phyloP scores from a whole-genome alignment of 306 rosid genomes.

The Sesbania bispinosa region DNA sequence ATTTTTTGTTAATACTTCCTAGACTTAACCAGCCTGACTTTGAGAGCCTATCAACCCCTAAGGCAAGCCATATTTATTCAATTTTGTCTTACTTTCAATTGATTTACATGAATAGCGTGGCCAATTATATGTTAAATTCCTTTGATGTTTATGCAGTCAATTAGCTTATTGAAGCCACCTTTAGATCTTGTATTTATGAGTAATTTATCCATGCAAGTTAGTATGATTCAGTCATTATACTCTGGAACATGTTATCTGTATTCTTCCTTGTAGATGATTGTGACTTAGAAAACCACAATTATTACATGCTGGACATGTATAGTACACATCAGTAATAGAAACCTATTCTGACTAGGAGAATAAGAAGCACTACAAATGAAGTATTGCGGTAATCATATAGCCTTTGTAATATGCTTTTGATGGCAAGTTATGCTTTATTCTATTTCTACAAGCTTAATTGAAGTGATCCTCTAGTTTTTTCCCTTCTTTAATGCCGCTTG shows the following conservation, averaged over 20 bases:
- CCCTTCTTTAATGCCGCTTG: not conserved
- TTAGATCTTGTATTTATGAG: not conserved
- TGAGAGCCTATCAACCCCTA: conserved; percentile 61
- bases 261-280: not conserved
- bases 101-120: not conserved
- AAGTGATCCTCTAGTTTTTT: not conserved
- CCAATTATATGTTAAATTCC: not conserved
- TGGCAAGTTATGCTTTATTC: conserved; percentile 2
- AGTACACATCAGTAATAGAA: not conserved
- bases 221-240: not conserved
- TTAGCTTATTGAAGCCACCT: not conserved
- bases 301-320: not conserved
- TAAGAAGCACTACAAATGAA: not conserved
- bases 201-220: not conserved
- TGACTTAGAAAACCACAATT: not conserved
- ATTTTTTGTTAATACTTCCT: conserved; percentile 75
- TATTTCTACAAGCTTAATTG: not conserved
- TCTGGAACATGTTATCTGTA: not conserved
- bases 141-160: not conserved
- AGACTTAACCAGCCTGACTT: conserved; percentile 60
- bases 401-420: not conserved
- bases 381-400: not conserved
- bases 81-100: conserved; percentile 1
- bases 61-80: conserved; percentile 49
- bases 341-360: not conserved